A percentile compares a stretch with the other conserved stretches of the same genome.
Evolutionary conservation across 2,329 filamentous ascomycete species (phyloP).

Genomic region (Simplicillium aogashimaense): DNA sequence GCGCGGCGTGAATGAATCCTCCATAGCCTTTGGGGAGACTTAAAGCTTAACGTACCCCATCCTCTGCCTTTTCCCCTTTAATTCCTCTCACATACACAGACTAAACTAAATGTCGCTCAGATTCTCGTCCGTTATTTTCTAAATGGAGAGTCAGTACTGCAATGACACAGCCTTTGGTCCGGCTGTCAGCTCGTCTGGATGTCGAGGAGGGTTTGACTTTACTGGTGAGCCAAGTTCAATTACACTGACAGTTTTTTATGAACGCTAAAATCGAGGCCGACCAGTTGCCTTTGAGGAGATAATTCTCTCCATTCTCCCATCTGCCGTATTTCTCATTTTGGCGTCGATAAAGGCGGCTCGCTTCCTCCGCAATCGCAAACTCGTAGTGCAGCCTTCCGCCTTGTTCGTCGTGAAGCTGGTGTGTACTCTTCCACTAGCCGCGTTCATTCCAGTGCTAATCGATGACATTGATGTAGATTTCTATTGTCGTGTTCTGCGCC

Average conservation of each 20-base stretch:
- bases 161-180: conserved; percentile 1
- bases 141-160: not conserved
- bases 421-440: too few species aligned
- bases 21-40: too few species aligned
- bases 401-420: conserved; percentile 3
- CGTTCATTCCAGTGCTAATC: too few species aligned
- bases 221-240: conserved; percentile 2
- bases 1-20: too few species aligned
- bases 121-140: too few species aligned
- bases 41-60: too few species aligned
- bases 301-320: conserved; percentile 4
- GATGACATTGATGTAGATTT: not conserved
- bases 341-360: conserved; percentile 2
- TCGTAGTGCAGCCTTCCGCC: conserved; percentile 1
- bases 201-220: conserved; percentile 6
- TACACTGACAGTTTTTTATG: not conserved
- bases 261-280: not conserved
- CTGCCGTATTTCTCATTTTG: conserved; percentile 3
- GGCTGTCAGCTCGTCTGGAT: not conserved
- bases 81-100: too few species aligned
- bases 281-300: conserved; percentile 6
- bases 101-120: too few species aligned
- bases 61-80: too few species aligned
- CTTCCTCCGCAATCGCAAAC: conserved; percentile 3
- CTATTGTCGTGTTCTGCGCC: conserved; percentile 3